Conservation (phyloP, 2,329 filamentous ascomycete genomes). For the Verticillium klebahnii region DNA sequence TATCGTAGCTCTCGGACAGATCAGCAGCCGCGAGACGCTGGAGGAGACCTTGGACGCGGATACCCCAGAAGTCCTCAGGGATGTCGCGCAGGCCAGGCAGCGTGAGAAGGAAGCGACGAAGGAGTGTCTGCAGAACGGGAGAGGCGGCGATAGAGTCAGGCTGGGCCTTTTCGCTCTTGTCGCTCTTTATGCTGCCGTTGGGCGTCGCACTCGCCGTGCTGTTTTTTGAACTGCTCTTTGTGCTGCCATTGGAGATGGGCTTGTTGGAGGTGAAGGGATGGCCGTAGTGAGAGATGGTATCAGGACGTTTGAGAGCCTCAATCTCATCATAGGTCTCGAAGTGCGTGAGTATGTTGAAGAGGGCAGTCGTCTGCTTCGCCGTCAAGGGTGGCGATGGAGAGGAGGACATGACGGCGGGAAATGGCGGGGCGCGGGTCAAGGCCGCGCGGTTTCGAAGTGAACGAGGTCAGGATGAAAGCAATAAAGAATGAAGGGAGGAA, state of each 20-base stretch:
- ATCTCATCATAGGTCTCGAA: conserved; percentile 63
- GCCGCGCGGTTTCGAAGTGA: not conserved
- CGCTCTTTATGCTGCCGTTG: conserved; percentile 10
- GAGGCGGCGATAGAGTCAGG: conserved; percentile 37
- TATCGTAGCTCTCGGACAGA: conserved; percentile 78
- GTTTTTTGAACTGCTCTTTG: not conserved
- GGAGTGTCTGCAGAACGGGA: conserved; percentile 64
- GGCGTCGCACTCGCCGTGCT: not conserved
- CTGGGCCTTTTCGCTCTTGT: conserved; percentile 15
- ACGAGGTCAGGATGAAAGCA: not conserved
- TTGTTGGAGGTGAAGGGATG: conserved; percentile 54
- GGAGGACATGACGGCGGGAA: not conserved
- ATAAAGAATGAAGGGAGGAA: not conserved
- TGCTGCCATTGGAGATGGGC: not conserved
- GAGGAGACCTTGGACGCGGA: conserved; percentile 56
- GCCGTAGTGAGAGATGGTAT: conserved; percentile 63
- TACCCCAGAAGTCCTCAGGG: conserved; percentile 59
- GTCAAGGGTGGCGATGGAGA: conserved; percentile 16
- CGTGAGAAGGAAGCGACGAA: conserved; percentile 59
- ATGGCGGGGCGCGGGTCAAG: not conserved
- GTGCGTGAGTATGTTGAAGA: conserved; percentile 58
- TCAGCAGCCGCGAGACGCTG: conserved; percentile 60
- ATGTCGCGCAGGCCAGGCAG: conserved; percentile 64
- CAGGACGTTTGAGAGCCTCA: conserved; percentile 62
- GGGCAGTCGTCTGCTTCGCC: conserved; percentile 41